Evolutionary conservation across 2,329 filamentous ascomycete genomes (phyloP), one percentile per base, ranked within the genome.

Genomic region (Trichoderma breve): DNA sequence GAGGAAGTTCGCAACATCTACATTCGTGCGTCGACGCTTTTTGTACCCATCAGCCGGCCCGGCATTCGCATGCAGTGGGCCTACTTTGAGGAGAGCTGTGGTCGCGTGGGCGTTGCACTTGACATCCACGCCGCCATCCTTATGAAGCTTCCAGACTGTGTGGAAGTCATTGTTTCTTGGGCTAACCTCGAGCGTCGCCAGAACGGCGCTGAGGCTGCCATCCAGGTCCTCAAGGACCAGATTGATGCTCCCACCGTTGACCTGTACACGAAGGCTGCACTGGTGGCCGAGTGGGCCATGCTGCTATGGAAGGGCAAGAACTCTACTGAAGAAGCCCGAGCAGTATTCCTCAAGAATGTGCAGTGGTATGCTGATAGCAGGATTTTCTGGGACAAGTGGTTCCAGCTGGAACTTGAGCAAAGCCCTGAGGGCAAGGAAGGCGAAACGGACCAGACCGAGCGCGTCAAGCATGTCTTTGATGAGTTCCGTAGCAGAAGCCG

Each of bases 1-100:
- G 93, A 98, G 79, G 95, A 98, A 79, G 91, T 95, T 6, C 92
- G 96, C 71, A 95, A 93, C 81, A 96, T 98, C 74, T 98, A 97
- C 79, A 90, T 95, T 80, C 90, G 94, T 71, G 96, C 95, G 11
- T 91, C 92, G 75, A 94, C 90, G 65, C 83, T 97, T 68, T 98
- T 92, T 79, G 93, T 97, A 1, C 94, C 95, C 4, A 92, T 98
- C 77, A 93, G 94, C 76, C 87, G 92, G 72, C 94, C 95, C 0
- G 91, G 91, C 1, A 91, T 97, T 74, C 90, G 96, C 71, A 86
- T 98, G 73, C 93, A 97, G 79, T 98, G 95, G 84, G 95, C 96
- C 15, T 94, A 95, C 76, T 98, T 98, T 75, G 96, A 99, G 80
- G 96, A 99, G 83, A 92, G 93, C 81, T 87, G 88, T 53, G 93